Evolutionary conservation across 495 filamentous ascomycete species (phyloP).

Genomic region (Achaetomiella virescens): DNA sequence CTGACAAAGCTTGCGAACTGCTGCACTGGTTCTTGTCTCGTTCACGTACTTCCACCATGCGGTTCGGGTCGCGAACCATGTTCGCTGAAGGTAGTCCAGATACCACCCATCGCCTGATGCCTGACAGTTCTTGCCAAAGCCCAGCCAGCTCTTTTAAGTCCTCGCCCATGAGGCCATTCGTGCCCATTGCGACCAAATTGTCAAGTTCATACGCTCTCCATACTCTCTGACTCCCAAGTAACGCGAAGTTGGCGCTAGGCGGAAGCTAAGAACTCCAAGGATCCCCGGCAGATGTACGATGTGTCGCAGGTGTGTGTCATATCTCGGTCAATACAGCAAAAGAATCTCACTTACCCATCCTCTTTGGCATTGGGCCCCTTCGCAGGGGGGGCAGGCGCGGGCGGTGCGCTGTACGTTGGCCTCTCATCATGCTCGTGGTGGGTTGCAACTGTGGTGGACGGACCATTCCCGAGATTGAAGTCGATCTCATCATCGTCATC

Average conservation of each 20-base stretch:
- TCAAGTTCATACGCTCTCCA: too few species aligned
- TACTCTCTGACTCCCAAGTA: too few species aligned
- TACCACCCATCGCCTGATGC: constrained; percentile 4
- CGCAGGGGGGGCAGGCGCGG: constrained; percentile 16
- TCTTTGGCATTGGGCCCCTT: constrained; percentile 76
- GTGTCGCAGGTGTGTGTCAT: constrained; percentile 12
- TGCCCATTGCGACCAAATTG: too few species aligned
- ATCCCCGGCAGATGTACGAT: not conserved
- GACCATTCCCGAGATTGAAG: constrained; percentile 47
- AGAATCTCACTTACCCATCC: constrained; percentile 82
- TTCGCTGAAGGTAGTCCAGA: not conserved
- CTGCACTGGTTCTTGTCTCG: constrained; percentile 8
- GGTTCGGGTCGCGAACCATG: not conserved
- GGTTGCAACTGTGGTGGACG: constrained; percentile 24
- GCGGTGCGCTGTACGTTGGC: constrained; percentile 24
- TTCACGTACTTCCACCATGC: constrained; percentile 6
- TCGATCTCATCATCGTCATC: constrained; percentile 66
- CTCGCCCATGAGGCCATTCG: too few species aligned
- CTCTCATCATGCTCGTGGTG: constrained; percentile 31
- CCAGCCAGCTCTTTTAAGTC: constrained; percentile 11
- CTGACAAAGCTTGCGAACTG: constrained; percentile 7
- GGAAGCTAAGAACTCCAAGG: too few species aligned
- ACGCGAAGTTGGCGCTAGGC: too few species aligned
- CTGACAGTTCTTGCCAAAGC: not conserved
- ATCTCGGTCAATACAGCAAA: constrained; percentile 20